Evolutionary conservation across 2,329 filamentous ascomycete species (phyloP).

Genomic region (Trichoderma aggressivum): DNA sequence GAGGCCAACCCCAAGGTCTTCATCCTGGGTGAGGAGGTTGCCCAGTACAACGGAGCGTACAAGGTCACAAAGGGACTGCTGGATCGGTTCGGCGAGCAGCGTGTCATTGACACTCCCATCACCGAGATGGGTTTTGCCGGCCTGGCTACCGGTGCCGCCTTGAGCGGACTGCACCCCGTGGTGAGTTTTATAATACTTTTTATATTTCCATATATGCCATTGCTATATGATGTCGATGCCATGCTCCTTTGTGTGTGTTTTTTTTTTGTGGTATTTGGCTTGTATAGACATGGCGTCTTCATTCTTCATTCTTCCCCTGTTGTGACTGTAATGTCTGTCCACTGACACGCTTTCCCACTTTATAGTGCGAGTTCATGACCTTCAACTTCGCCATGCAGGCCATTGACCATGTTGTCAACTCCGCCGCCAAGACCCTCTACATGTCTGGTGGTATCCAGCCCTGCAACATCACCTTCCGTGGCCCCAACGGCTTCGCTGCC

Average conservation of each 20-base stretch:
- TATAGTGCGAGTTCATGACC: constrained; percentile 98
- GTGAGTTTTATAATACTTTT: constrained; percentile 60
- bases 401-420: constrained; percentile 99
- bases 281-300: neutral
- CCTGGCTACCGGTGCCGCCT: constrained; percentile 88
- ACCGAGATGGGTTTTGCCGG: constrained; percentile 95
- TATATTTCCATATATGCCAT: neutral
- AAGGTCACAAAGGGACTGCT: constrained; percentile 98
- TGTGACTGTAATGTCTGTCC: neutral
- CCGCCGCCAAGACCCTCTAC: constrained; percentile 97
- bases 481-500: constrained; percentile 94
- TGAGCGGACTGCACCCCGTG: constrained; percentile 90
- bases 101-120: constrained; percentile 97
- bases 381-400: constrained; percentile 99
- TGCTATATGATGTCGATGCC: neutral
- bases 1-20: constrained; percentile 94
- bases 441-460: constrained; percentile 99
- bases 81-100: constrained; percentile 94
- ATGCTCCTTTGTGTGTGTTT: neutral
- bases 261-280: neutral
- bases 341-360: neutral
- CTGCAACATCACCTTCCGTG: constrained; percentile 99
- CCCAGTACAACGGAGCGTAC: constrained; percentile 99
- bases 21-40: constrained; percentile 94
- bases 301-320: neutral